These are phyloP conservation scores for Rhynchosporium secalis DNA, from an alignment of 2,329 filamentous ascomycete species.

Conservation along the genomic window DNA sequence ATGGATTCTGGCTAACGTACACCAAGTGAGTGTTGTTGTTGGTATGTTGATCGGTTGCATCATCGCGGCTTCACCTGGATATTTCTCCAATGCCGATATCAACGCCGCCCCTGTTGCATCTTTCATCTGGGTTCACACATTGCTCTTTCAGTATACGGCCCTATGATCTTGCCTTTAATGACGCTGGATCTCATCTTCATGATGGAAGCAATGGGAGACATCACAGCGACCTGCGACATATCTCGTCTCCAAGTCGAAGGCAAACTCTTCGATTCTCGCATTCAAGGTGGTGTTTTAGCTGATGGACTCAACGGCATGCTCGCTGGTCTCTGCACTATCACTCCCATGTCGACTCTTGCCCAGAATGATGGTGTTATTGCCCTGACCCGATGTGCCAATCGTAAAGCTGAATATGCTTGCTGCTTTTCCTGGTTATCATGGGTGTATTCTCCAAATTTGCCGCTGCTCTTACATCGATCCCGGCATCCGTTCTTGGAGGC, in stretches of 20 bases:
- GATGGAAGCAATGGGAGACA: slow-evolving; percentile 78
- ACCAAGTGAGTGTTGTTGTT: slow-evolving; percentile 56
- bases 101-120: slow-evolving; percentile 68
- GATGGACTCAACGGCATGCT: slow-evolving; percentile 76
- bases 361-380: slow-evolving; percentile 87
- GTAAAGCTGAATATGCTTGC: slow-evolving; percentile 76
- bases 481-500: slow-evolving; percentile 63
- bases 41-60: slow-evolving; percentile 76
- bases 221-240: slow-evolving; percentile 80
- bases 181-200: slow-evolving; percentile 71
- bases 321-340: slow-evolving; percentile 75
- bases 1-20: background rate
- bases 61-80: slow-evolving; percentile 74
- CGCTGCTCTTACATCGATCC: slow-evolving; percentile 75
- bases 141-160: slow-evolving; percentile 69
- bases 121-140: slow-evolving; percentile 80
- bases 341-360: slow-evolving; percentile 77
- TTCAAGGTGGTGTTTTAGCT: slow-evolving; percentile 76
- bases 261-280: slow-evolving; percentile 69
- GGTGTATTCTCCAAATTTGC: slow-evolving; percentile 83
- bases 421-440: slow-evolving; percentile 78
- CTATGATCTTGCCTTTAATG: slow-evolving; percentile 70
- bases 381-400: slow-evolving; percentile 77
- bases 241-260: slow-evolving; percentile 74
- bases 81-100: slow-evolving; percentile 74